These are phyloP conservation scores for Colletotrichum ledebouriae DNA, from an alignment of 2,329 filamentous ascomycete genomes.

Conservation along the genomic window DNA sequence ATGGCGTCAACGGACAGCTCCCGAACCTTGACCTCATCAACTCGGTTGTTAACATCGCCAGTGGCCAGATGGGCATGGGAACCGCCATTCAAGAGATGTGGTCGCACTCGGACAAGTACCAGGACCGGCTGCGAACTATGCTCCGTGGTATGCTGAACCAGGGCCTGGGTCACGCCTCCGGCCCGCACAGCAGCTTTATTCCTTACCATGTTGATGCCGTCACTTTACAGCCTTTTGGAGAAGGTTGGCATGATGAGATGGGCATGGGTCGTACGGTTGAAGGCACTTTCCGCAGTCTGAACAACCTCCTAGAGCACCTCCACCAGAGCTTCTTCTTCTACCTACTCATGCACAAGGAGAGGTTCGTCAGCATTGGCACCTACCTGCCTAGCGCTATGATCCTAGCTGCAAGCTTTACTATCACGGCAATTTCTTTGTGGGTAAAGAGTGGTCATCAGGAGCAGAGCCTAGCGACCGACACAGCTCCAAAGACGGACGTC, in stretches of 20 bases:
- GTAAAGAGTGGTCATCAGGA: slow-evolving; percentile 79
- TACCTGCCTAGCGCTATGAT: slow-evolving; percentile 99
- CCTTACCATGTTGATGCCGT: slow-evolving; percentile 98
- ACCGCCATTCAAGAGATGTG: slow-evolving; percentile 89
- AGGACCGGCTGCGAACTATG: slow-evolving; percentile 87
- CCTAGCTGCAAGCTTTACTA: slow-evolving; percentile 92
- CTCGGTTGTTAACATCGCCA: slow-evolving; percentile 88
- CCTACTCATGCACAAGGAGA: slow-evolving; percentile 88
- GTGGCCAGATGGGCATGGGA: slow-evolving; percentile 91
- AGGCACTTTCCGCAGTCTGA: slow-evolving; percentile 91
- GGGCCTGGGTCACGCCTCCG: slow-evolving; percentile 87
- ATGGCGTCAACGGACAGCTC: slow-evolving; percentile 94
- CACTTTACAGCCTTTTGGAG: slow-evolving; percentile 88
- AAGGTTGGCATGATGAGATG: slow-evolving; percentile 99
- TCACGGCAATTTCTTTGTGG: slow-evolving; percentile 96
- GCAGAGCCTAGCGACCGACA: slow-evolving; percentile 13
- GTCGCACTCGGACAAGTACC: slow-evolving; percentile 81
- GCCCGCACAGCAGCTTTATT: slow-evolving; percentile 95
- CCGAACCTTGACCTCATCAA: slow-evolving; percentile 98
- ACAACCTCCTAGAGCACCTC: slow-evolving; percentile 95
- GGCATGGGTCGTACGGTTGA: slow-evolving; percentile 90
- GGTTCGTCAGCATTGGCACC: slow-evolving; percentile 97
- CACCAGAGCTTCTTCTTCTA: slow-evolving; percentile 99
- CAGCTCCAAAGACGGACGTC: slow-evolving; percentile 12
- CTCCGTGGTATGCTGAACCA: slow-evolving; percentile 93